phyloP scores from a whole-genome alignment of 257 asterid species.

The Przewalskia tangutica region DNA sequence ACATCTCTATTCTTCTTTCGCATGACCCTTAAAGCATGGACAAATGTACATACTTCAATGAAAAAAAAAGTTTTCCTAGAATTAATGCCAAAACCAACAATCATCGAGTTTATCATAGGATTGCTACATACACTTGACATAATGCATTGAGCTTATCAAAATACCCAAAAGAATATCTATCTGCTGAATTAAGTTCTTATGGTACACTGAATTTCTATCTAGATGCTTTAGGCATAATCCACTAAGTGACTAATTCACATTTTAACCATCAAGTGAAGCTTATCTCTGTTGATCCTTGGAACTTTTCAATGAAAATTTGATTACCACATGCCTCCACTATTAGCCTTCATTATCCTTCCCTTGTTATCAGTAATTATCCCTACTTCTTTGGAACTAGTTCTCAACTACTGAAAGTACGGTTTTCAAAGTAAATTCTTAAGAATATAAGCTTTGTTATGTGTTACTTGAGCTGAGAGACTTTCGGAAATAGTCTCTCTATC shows the following conservation, averaged over 20 bases:
- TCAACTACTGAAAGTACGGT: neutral
- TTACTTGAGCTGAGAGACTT: no score
- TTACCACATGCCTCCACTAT: neutral
- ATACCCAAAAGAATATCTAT: neutral
- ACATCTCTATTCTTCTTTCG: neutral
- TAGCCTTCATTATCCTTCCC: neutral
- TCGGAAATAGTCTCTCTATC: no score
- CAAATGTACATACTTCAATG: neutral
- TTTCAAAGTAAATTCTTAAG: neutral
- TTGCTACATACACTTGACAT: neutral
- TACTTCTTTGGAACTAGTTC: neutral
- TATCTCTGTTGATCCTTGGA: neutral
- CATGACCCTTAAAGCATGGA: neutral
- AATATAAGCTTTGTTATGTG: no score
- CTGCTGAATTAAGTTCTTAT: neutral
- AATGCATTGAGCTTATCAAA: neutral
- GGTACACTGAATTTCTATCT: neutral
- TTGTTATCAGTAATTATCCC: neutral
- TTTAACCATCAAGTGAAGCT: no score
- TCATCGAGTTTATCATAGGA: neutral
- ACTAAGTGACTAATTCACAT: neutral
- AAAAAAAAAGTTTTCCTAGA: neutral
- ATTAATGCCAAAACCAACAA: neutral
- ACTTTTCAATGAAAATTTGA: neutral
- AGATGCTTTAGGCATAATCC: neutral